Evolutionary conservation across 108 stramenopile genomes (phyloP), one percentile per base, ranked within the genome.

Genomic region (Fragilaria crotonensis): DNA sequence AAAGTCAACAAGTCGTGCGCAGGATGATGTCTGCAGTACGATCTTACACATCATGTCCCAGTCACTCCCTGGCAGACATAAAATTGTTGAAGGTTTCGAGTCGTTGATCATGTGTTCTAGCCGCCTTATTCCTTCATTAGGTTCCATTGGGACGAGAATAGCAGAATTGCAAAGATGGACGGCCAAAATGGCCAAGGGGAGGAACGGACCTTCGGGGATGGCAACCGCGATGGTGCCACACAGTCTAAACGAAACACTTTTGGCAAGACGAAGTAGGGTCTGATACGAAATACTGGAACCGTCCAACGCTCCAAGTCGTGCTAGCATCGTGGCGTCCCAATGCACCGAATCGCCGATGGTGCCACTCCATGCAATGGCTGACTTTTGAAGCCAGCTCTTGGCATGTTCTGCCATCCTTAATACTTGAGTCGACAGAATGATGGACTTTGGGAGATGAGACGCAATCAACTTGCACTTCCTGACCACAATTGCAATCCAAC

Each of bases 171-270:
- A 49, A 1, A 76, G 62, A 61, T 85, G 81, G 1, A 88, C 72
- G 3, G 81, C 84, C 33, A 85, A 45, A 0, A 87, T 70, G 53
- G 77, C 75, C 22, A 87, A 27, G 3, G 90, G 85, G 2, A 92
- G 76, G 45, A 78, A 75, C 1, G 82, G 81, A 9, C 90, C 90
- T 64, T 92, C 87, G 28, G 90, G 90, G 60, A 92, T 86, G 14
- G 85, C 80, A 18, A 89, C 76, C 26, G 81, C 83, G 9, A 90
- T 41, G 14, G 36, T 11, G 14, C 14, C 11, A 14, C 14, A 11
- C 36, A 41, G 36, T 11, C 36, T 7, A 41, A 14, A 11, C 7
- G 36, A 7, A 41, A 41, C 11, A 41, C 7, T 7, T 11, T 41
- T 7, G 14, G 36, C 14, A 41, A 41, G 36, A 14, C 36, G 36